Base-by-base conservation (phyloP, 31 red algal species). In the Odonthalia washingtoniensis region DNA sequence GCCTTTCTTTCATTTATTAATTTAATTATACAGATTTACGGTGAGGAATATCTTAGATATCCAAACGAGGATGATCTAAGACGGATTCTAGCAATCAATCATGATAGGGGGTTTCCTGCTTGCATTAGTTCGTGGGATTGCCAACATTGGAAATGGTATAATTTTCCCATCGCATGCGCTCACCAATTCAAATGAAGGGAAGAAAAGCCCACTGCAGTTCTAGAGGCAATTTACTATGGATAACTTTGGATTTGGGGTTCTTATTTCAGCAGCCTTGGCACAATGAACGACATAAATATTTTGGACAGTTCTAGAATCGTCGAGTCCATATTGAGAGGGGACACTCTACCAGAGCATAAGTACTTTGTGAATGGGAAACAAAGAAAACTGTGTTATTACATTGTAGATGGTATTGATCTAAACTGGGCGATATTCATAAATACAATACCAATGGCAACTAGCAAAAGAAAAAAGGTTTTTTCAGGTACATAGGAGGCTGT, bases 171-270 rank as follows among this genome's bases (percentile, higher is more conserved):
- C 2, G 81, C 64, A 3, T 72, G 36, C 38, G 2, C 41, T 6
- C 60, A 65, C 0, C 61, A 72, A 30, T 72, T 45, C 36, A 38
- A 60, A 26, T 61, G 87, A 6, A 81, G 70, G 37, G 65, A 74
- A n/a, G 28, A 66, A 21, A 74, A 73, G 16, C 78, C 87, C 3
- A 37, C 33, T 2, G 31, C 82, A 37, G 43, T 30, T 1, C 26
- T 90, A 31, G 87, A 90, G 44, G 77, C 61, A 3, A 78, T 79
- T 37, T 46, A 44, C 26, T 61, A 88, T 40, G 57, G 65, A 64
- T 26, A 77, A 2, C 42, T 82, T 2, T 90, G 77, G 76, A 81
- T 78, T 68, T 90, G 87, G 87, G 65, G 80, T 57, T 3, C 45
- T 30, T 31, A 35, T 39, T 90, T 90, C 52, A 77, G 41, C 1